Evolutionary conservation across 495 filamentous ascomycete genomes (phyloP).

Genomic region (Talaromyces borbonicus): DNA sequence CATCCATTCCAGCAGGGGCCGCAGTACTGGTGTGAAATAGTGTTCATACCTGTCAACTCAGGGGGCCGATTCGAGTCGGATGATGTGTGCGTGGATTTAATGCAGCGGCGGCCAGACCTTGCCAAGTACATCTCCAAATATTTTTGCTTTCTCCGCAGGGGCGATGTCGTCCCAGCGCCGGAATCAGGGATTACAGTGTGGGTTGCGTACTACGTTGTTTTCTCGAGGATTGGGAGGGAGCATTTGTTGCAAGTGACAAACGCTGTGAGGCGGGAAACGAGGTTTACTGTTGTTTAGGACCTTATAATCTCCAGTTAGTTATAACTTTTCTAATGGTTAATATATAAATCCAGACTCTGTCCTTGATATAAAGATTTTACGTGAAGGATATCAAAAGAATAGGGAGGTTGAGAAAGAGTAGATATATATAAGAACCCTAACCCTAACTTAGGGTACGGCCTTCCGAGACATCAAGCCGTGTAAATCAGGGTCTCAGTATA

Average conservation of each 20-base stretch:
- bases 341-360: too few relatives aligned
- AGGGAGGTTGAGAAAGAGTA: too few relatives aligned
- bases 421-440: too few relatives aligned
- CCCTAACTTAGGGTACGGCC: too few relatives aligned
- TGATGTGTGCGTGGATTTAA: slow-evolving; percentile 25
- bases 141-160: background rate
- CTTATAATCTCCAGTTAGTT: too few relatives aligned
- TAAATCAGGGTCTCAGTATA: too few relatives aligned
- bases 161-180: background rate
- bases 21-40: background rate
- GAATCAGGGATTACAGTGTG: background rate
- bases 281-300: too few relatives aligned
- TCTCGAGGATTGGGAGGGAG: background rate
- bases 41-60: background rate
- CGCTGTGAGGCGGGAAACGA: background rate
- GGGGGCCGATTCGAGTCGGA: slow-evolving; percentile 28
- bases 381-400: too few relatives aligned
- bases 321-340: too few relatives aligned
- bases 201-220: background rate
- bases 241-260: background rate
- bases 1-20: background rate
- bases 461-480: too few relatives aligned
- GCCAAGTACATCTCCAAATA: slow-evolving; percentile 12
- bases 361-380: too few relatives aligned
- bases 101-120: slow-evolving; percentile 21